Base-by-base conservation (phyloP, 2,329 filamentous ascomycete species). In the Claviceps quebecensis region DNA sequence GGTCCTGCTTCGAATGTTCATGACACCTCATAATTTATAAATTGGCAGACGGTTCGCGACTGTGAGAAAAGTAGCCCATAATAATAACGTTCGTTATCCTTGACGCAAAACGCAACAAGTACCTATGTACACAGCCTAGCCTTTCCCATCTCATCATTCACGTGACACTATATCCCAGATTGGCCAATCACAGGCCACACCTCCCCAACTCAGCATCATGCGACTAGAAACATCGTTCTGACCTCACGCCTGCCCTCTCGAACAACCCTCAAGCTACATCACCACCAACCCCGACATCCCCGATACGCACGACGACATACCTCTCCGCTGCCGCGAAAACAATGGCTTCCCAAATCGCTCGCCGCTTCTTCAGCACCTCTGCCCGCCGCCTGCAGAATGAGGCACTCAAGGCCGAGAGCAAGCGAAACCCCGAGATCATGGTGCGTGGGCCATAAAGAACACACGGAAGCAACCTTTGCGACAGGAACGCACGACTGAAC, bases 281-380 rank as follows among this genome's bases (percentile, higher is more conserved):
- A 34, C 3, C 29, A 11, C 29, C 29, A 34, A 11, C 29, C 7
- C 9, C 29, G 29, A 34, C 9, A 34, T 7, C 8, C 4, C 5
- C n/a, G 29, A 4, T 29, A 17, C 38, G 40, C 38, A 54, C 55
- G 23, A 44, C 54, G 56, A 53, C 53, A 52, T 57, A 54, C 53
- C 51, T 54, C 45, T 14, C 26, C n/a, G 7, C 53, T 53, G 55
- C 50, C 54, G 48, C 52, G 55, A 50, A 38, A 48, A 47, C 50
- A 65, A 81, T 81, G 77, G 73, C 77, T 55, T 78, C 78, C 60
- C 65, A 74, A 60, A 67, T 78, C 61, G 69, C 77, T 58, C 76
- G 76, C 60, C 71, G 78, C 57, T 70, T 77, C 55, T 75, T 81
- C 61, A 70, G 72, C 61, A 78, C 76, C 61, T 70, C 73, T 52